These are phyloP conservation scores for Phytophthora tentaculata DNA, from an alignment of 352 stramenopile genomes.

Conservation along the genomic window DNA sequence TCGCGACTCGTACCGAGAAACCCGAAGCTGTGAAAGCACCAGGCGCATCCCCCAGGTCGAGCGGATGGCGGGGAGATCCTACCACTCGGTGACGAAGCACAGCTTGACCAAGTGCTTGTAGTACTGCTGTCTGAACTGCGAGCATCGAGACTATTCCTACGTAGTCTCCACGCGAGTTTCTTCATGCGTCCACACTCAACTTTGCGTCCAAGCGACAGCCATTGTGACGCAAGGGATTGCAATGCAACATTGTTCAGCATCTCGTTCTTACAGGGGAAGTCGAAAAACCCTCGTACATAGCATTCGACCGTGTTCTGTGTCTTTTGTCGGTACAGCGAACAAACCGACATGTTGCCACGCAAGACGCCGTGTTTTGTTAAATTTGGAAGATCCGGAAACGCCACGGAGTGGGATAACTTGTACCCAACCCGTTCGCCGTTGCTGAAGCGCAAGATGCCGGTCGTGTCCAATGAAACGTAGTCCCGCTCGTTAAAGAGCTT, in stretches of 20 bases:
- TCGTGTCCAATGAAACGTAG: constrained; percentile 53
- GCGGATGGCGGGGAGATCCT: background rate
- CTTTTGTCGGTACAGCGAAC: constrained; percentile 47
- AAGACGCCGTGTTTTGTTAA: constrained; percentile 32
- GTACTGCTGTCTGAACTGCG: constrained; percentile 9
- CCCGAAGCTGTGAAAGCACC: constrained; percentile 31
- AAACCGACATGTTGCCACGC: constrained; percentile 54
- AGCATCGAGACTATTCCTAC: constrained; percentile 22
- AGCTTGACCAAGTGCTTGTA: constrained; percentile 18
- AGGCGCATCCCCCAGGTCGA: constrained; percentile 11
- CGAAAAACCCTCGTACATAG: constrained; percentile 50
- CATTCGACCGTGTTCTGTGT: constrained; percentile 37
- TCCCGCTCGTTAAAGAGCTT: constrained; percentile 45
- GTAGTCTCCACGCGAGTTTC: constrained; percentile 47
- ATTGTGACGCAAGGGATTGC: constrained; percentile 33
- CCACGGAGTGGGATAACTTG: constrained; percentile 52
- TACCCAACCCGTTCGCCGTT: constrained; percentile 44
- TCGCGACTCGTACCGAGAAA: constrained; percentile 29
- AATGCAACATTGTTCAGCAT: constrained; percentile 39
- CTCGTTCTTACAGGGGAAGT: constrained; percentile 35
- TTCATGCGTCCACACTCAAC: constrained; percentile 46
- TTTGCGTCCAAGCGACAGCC: constrained; percentile 32
- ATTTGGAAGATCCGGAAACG: constrained; percentile 35
- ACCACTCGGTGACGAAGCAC: constrained; percentile 1
- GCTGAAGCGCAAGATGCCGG: constrained; percentile 28